Base-by-base conservation (phyloP, 306 rosid genomes). In the Oemleria cerasiformis region DNA sequence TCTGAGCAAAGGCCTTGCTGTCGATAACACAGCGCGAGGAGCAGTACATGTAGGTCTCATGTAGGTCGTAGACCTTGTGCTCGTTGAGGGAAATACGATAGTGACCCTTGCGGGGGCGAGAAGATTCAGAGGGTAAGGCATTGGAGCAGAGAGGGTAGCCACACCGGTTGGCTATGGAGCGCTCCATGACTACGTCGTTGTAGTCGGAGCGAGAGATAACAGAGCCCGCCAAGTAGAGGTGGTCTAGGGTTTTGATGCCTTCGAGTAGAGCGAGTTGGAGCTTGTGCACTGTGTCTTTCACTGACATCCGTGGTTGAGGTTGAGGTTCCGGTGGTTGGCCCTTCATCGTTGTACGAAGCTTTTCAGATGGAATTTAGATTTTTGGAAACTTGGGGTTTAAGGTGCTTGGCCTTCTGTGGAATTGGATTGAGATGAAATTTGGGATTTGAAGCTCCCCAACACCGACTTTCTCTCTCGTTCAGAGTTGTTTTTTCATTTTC, bases 111-210 rank as follows among this genome's bases (percentile, higher is more conserved):
- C 84, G 81, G 11, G 85, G 62, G 17, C 79, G 86, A 44, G 65
- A 70, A 4, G 66, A 38, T 4, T 87, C 91, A 15, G 86, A 51
- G 0, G 90, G 89, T 73, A 94, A 77, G 57, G 81, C 20, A 58
- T 82, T 83, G 54, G 49, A 3, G 73, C 85, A 84, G 38, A 84
- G 81, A 40, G 91, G 88, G 78, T 91, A 87, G 20, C 98, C 97
- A 56, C 99, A 94, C 7, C 78, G 49, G 57, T 78, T 59, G 42
- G 84, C 73, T 30, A 91, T 88, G 65, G 90, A 77, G 45, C 99
- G 89, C 85, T 94, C 97, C 1, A 91, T 88, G 47, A 91, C 95
- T 68, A 87, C 87, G 75, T 94, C 99, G 81, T 72, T 86, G 65
- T 89, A 94, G 78, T 91, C 97, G 59, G 92, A 71, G 78, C 86